Percentiles rank a stretch among this genome's conserved stretches.
Conservation (phyloP, 495 filamentous ascomycete species). For the Podospora didyma region DNA sequence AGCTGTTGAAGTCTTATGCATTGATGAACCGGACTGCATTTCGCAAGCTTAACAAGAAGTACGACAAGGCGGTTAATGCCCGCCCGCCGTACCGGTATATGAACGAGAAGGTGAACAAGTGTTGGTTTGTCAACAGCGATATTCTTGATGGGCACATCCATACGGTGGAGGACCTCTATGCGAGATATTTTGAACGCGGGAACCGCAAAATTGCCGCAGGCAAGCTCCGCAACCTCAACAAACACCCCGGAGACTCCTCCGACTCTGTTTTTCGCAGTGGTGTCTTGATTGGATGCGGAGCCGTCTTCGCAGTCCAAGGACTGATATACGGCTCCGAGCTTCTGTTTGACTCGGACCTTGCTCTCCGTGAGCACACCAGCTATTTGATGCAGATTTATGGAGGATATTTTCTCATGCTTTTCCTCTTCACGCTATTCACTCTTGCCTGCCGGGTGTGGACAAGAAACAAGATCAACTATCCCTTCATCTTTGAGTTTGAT, state of each 20-base stretch:
- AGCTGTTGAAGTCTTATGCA: conserved; percentile 86
- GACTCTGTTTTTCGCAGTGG: conserved; percentile 75
- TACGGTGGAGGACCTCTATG: conserved; percentile 83
- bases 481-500: conserved; percentile 96
- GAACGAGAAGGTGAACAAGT: conserved; percentile 85
- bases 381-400: conserved; percentile 84
- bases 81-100: conserved; percentile 76
- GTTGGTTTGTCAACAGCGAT: conserved; percentile 85
- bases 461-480: conserved; percentile 82
- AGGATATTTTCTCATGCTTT: conserved; percentile 74
- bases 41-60: conserved; percentile 98
- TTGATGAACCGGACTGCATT: conserved; percentile 88
- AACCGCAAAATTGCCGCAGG: conserved; percentile 87
- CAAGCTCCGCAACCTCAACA: conserved; percentile 69
- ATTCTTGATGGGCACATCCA: conserved; percentile 72
- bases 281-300: conserved; percentile 68
- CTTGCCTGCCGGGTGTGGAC: conserved; percentile 80
- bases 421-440: conserved; percentile 71
- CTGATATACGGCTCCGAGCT: conserved; percentile 60
- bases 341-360: conserved; percentile 47
- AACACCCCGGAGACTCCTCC: conserved; percentile 64
- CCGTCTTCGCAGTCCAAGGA: conserved; percentile 70
- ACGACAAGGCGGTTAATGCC: conserved; percentile 82
- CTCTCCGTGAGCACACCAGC: conserved; percentile 51
- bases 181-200: conserved; percentile 83